These are phyloP conservation scores for Zygoascus tannicola DNA, from an alignment of 805 yeast species.

Conservation along the genomic window DNA sequence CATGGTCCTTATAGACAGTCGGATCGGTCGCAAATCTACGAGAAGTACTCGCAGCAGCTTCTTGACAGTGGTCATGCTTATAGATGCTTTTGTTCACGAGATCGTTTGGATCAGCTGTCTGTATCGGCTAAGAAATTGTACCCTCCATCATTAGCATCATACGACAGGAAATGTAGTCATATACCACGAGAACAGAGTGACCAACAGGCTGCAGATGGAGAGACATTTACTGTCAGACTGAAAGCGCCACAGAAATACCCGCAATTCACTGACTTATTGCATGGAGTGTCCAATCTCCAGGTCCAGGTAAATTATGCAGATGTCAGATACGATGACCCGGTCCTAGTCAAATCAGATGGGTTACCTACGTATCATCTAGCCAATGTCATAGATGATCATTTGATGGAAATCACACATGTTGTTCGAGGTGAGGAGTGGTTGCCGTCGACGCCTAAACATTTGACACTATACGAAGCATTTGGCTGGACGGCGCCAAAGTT, in stretches of 20 bases:
- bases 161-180: conserved; percentile 71
- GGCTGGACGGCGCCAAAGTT: conserved; percentile 77
- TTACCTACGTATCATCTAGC: conserved; percentile 96
- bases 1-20: conserved; percentile 78
- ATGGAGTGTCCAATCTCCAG: conserved; percentile 67
- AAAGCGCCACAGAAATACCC: conserved; percentile 68
- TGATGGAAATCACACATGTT: conserved; percentile 89
- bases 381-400: conserved; percentile 87
- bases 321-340: conserved; percentile 79
- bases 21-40: conserved; percentile 61
- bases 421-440: conserved; percentile 98
- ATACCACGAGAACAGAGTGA: conserved; percentile 35
- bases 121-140: conserved; percentile 62
- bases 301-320: conserved; percentile 67
- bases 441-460: conserved; percentile 90
- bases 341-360: conserved; percentile 85
- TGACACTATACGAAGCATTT: conserved; percentile 76
- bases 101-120: conserved; percentile 56
- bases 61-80: conserved; percentile 67
- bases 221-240: conserved; percentile 54
- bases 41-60: conserved; percentile 46
- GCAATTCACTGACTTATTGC: conserved; percentile 59
- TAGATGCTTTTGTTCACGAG: conserved; percentile 77
- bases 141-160: conserved; percentile 89
- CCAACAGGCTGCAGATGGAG: conserved; percentile 25